Evolutionary conservation across 2,329 filamentous ascomycete species (phyloP).

Genomic region (Sporothrix dimorphospora): DNA sequence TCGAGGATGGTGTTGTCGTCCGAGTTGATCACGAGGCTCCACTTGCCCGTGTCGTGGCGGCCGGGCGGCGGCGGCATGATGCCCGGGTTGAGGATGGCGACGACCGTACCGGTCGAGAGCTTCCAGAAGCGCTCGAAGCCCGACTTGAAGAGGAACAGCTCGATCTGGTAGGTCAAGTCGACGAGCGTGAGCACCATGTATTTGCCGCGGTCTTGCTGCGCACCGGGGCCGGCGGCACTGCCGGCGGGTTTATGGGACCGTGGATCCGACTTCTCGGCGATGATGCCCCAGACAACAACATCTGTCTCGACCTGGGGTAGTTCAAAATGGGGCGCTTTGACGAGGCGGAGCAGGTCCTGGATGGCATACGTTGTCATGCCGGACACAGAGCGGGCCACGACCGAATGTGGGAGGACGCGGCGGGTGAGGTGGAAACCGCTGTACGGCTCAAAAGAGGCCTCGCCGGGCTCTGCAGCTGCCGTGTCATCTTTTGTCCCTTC

Average conservation of each 20-base stretch:
- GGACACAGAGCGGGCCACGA: constrained; percentile 75
- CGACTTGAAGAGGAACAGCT: constrained; percentile 87
- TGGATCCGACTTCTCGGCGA: constrained; percentile 86
- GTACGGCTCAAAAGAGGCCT: constrained; percentile 75
- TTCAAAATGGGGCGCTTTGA: constrained; percentile 82
- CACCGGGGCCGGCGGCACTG: constrained; percentile 36
- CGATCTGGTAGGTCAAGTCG: constrained; percentile 87
- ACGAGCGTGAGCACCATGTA: constrained; percentile 92
- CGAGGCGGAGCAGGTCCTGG: constrained; percentile 76
- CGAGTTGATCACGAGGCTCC: constrained; percentile 82
- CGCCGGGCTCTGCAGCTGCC: background rate
- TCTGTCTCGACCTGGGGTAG: constrained; percentile 84
- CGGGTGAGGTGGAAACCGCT: constrained; percentile 83
- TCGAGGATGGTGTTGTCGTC: constrained; percentile 90
- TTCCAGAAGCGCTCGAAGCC: constrained; percentile 96
- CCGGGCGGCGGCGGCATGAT: constrained; percentile 85
- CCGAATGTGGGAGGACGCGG: constrained; percentile 78
- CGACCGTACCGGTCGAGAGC: constrained; percentile 83
- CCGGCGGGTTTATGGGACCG: constrained; percentile 57
- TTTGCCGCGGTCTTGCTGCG: constrained; percentile 64
- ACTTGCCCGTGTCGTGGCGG: constrained; percentile 76
- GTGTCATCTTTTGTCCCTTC: background rate
- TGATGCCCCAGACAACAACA: constrained; percentile 83
- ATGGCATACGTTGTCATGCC: constrained; percentile 78
- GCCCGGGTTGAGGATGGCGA: constrained; percentile 88